Evolutionary conservation across 1,284 basidiomycete genomes (phyloP), one percentile per base, ranked within the genome.

Genomic region (Ceratorhiza oryzae-sativae): DNA sequence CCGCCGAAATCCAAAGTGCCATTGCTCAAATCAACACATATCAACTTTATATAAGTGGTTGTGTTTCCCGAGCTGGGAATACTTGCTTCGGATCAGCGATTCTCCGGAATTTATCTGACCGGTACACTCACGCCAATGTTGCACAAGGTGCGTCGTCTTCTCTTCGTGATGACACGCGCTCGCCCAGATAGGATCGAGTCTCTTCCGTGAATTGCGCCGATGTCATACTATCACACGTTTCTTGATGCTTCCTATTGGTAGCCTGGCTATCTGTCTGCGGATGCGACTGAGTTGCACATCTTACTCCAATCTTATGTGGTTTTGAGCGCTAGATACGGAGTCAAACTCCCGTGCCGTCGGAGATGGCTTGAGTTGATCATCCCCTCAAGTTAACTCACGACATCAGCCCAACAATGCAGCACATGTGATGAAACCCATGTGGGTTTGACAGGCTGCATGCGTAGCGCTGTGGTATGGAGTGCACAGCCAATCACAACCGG

Each of bases 121-220:
- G 36, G 15, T 45, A 36, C 36, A 59, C 23, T 13, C 34, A 39
- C 2, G 34, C 23, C n/a, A 34, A 39, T 10, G 56, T 4, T 27
- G 18, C 59, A 61, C 59, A 61, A 46, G 59, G 59, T 61, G 30
- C 59, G 23, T 58, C 20, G 15, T 15, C 59, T 61, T 61, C 59
- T 60, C 39, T 61, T 61, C 59, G n/a, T 61, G 59, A 61, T 61
- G 59, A 3, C 34, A 32, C 42, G 59, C 59, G 41, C 1, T 15
- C 20, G 18, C 18, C 27, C 23, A 23, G 18, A 15, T 42, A 34
- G 25, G 34, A 2, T 25, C 42, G n/a, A 45, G 46, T 5, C 30
- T n/a, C 42, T 27, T 25, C 27, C 46, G n/a, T 20, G 23, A 18
- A 18, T 45, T 45, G 42, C 42, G 3, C n/a, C 9, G 6, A 2